Base-by-base conservation (phyloP, 2,329 filamentous ascomycete species). In the Aspergillus neotritici region DNA sequence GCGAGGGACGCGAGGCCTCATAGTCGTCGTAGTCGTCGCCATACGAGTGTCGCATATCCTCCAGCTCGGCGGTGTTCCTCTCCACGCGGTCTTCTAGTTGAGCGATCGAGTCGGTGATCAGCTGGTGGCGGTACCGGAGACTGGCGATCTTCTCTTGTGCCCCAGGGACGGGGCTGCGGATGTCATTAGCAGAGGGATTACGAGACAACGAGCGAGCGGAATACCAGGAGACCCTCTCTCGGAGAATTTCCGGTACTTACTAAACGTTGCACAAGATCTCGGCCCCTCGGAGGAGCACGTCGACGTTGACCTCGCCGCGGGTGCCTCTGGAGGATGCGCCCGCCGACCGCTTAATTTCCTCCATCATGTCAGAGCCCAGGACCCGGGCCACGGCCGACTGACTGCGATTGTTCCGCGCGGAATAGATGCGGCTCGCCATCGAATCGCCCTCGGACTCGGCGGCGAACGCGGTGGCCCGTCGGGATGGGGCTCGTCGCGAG, bases 231-330 rank as follows among this genome's bases (percentile, higher is more conserved):
- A 9, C 17, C 17, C 17, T 3, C 17, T 5, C 17, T 5, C 4
- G 7, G 7, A 25, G 5, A 9, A 25, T 25, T 2, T 2, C 21
- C 2, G 2, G 21, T 8, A 68, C 76, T 48, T 65, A 81, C 78
- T 96, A 97, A 21, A 96, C 90, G 34, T 78, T 78, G 55, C 89
- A 90, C 25, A 97, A 77, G 72, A 89, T 95, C 72, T 96, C 89
- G 1, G 90, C 91, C 1, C 91, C 90, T 41, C 79, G 76, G 15
- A 98, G 75, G 25, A 98, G 70, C 1, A 94, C 76, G 57, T 94
- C 87, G 3, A 97, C 82, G 64, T 97, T 87, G 2, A 96, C 76
- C 16, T 94, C 88, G 8, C 83, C 84, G 25, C 72, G 72, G 37
- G 71, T 50, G 7, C 71, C 68, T 31, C 69, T 73, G 33, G 69